Percentiles rank a stretch among this genome's conserved stretches.
Evolutionary conservation across 805 yeast genomes (phyloP).

Genomic region (Teunomyces barrocoloradensis): DNA sequence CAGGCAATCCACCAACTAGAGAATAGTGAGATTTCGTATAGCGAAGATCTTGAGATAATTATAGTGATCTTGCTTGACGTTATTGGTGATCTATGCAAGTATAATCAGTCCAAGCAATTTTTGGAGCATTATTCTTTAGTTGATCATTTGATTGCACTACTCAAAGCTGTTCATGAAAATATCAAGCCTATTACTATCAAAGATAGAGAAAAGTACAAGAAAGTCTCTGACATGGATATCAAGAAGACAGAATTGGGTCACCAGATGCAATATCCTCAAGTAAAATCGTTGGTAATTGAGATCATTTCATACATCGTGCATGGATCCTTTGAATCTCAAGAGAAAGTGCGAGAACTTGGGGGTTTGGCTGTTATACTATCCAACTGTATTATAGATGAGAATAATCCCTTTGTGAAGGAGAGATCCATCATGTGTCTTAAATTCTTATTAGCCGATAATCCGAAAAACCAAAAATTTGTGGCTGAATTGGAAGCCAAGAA

Average conservation of each 20-base stretch:
- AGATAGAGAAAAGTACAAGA: conserved; percentile 18
- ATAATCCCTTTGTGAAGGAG: conserved; percentile 87
- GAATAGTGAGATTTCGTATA: background rate
- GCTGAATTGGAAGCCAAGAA: conserved; percentile 73
- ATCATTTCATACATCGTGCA: conserved; percentile 57
- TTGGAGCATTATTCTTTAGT: conserved; percentile 41
- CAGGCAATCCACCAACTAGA: background rate
- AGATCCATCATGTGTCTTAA: conserved; percentile 76
- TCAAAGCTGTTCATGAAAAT: conserved; percentile 41
- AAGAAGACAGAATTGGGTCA: conserved; percentile 15
- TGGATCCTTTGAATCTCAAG: conserved; percentile 58
- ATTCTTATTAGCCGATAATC: conserved; percentile 62
- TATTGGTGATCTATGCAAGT: conserved; percentile 41
- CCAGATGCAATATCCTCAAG: conserved; percentile 43
- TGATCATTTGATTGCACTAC: conserved; percentile 30
- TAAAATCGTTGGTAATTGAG: conserved; percentile 66
- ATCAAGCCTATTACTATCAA: conserved; percentile 17
- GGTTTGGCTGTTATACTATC: conserved; percentile 73
- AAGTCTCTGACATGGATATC: background rate
- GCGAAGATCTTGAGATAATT: conserved; percentile 8
- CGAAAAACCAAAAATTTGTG: conserved; percentile 72
- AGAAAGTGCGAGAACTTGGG: conserved; percentile 58
- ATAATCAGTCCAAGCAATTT: conserved; percentile 38
- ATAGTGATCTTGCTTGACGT: conserved; percentile 36
- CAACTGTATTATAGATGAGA: conserved; percentile 80